Conservation (phyloP, 1,284 basidiomycete genomes). For the Trichosporon ovoides region DNA sequence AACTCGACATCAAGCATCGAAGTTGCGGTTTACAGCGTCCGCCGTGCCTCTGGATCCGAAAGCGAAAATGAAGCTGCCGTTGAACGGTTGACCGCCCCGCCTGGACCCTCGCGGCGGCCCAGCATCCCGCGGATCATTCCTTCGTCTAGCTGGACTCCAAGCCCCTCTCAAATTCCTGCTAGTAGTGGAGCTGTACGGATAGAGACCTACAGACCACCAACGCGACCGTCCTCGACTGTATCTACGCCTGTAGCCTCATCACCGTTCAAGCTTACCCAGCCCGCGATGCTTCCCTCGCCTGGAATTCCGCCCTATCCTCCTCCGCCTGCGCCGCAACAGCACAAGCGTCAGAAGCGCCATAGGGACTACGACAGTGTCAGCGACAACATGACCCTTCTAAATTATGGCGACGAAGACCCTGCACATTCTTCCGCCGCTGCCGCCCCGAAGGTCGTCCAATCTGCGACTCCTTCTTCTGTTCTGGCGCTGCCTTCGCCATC, state of each 20-base stretch:
- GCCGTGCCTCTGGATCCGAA: constrained; percentile 17
- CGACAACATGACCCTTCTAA: constrained; percentile 8
- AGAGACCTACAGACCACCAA: background rate
- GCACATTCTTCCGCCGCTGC: background rate
- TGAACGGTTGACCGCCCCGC: constrained; percentile 22
- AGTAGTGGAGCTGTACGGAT: background rate
- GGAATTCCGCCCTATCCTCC: background rate
- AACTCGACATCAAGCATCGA: constrained; percentile 15
- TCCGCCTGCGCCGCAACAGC: background rate
- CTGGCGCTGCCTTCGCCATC: background rate
- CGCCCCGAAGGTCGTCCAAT: background rate
- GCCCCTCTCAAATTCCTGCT: background rate
- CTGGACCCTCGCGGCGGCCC: background rate
- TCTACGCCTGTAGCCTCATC: background rate
- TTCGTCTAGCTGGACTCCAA: constrained; percentile 13
- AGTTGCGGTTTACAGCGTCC: constrained; percentile 17
- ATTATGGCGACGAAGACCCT: constrained; percentile 25
- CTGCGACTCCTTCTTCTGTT: background rate
- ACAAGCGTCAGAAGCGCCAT: constrained; percentile 8
- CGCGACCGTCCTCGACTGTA: background rate
- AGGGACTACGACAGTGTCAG: constrained; percentile 8
- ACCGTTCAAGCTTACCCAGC: background rate
- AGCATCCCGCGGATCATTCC: constrained; percentile 7
- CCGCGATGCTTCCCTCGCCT: background rate
- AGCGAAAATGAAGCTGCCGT: constrained; percentile 24